Base-by-base conservation (phyloP, 805 yeast species). In the Yamadazyma paraphyllophila region DNA sequence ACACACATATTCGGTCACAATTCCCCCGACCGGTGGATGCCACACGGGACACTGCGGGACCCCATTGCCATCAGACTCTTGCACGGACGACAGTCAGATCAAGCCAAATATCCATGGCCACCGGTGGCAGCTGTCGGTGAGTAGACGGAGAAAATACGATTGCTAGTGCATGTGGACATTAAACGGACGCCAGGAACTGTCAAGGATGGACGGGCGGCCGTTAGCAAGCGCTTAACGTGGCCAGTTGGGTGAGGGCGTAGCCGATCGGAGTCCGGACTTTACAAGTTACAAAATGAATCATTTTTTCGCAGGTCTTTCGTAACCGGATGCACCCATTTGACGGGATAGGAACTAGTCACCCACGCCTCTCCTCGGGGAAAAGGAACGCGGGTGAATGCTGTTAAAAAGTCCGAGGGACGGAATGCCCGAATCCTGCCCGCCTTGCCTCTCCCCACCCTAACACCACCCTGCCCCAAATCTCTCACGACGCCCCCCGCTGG, bases 241-340 rank as follows among this genome's bases (percentile, higher is more conserved):
- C 36, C 40, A 39, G 39, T 38, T 25, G 36, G 16, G 24, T 11
- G 9, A 44, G 24, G 16, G 35, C 41, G 29, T 27, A 33, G 36
- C 47, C 47, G 47, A 36, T 44, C 47, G 47, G 47, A 39, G 47
- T 31, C 47, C 47, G 47, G 47, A 44, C 41, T 44, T 44, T 34
- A 36, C 14, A 36, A 29, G 31, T 4, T 29, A 2, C n/a, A n/a
- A 29, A 17, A 29, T 39, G 34, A 37, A 17, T 26, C 34, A 29
- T 12, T 29, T n/a, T n/a, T n/a, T n/a, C n/a, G 30, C 13, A 29
- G 13, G 12, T 29, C 41, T 20, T 16, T 30, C 26, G 8, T 30
- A 39, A 11, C 25, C 5, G 35, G 41, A 39, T 24, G 11, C 31
- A 29, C 13, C 13, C 13, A 11, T 29, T 11, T 11, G 13, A 29